phyloP scores from a whole-genome alignment of 2,329 filamentous ascomycete species.

The Apiospora rasikravindrae region DNA sequence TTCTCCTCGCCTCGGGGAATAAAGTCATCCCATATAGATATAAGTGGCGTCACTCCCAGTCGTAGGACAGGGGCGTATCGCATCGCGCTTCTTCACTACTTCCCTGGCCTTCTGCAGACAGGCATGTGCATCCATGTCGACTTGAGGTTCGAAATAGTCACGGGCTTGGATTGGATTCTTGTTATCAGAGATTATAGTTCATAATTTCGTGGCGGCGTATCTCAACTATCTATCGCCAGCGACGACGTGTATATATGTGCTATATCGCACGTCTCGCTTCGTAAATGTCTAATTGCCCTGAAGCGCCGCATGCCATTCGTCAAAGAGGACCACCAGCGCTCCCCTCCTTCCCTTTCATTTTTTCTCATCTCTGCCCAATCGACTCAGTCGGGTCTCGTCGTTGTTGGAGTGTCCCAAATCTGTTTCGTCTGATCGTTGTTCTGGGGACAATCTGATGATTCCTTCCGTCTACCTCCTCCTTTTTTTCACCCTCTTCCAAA shows the following conservation, averaged over 20 bases:
- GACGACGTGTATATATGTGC: background rate
- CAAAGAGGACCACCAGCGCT: slow-evolving; percentile 11
- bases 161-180: background rate
- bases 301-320: slow-evolving; percentile 5
- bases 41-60: background rate
- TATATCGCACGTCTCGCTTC: background rate
- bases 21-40: background rate
- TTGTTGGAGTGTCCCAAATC: background rate
- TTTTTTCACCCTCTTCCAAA: background rate
- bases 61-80: background rate
- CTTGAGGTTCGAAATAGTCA: background rate
- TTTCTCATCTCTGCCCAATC: background rate
- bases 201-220: slow-evolving; percentile 11
- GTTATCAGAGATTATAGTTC: background rate
- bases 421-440: slow-evolving; percentile 15
- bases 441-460: background rate
- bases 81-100: background rate
- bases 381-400: background rate
- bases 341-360: background rate
- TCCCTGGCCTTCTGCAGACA: background rate
- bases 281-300: background rate
- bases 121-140: background rate
- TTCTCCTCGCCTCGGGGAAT: background rate
- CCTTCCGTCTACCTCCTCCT: background rate
- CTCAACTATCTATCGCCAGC: slow-evolving; percentile 9